Conservation (phyloP, 2,329 filamentous ascomycete species). For the Didymosphaeria variabile region DNA sequence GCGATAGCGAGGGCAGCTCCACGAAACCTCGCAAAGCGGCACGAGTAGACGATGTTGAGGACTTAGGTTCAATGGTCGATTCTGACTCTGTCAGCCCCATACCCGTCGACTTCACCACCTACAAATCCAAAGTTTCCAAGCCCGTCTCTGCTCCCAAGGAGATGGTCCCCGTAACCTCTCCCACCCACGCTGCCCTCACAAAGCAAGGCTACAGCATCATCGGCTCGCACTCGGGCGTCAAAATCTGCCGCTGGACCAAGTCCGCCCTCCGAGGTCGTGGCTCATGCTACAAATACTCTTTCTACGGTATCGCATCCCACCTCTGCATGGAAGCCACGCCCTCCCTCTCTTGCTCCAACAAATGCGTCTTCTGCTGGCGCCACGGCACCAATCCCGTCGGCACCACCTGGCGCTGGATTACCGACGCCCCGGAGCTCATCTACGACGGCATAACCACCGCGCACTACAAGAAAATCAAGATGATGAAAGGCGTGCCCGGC, state of each 20-base stretch:
- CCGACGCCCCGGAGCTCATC: constrained; percentile 89
- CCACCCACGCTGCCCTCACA: constrained; percentile 86
- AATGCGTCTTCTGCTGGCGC: constrained; percentile 99
- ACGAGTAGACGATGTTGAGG: constrained; percentile 81
- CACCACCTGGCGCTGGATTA: constrained; percentile 95
- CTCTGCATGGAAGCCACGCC: constrained; percentile 99
- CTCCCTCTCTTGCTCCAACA: constrained; percentile 94
- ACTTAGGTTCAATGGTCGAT: constrained; percentile 74
- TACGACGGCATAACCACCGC: constrained; percentile 89
- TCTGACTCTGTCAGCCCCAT: constrained; percentile 58
- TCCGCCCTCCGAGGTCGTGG: constrained; percentile 91
- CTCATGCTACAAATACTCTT: constrained; percentile 97
- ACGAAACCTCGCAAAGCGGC: constrained; percentile 39
- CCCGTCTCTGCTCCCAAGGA: constrained; percentile 69
- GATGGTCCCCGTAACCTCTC: constrained; percentile 92
- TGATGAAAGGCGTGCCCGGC: constrained; percentile 92
- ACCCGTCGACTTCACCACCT: constrained; percentile 87
- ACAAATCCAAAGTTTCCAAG: constrained; percentile 63
- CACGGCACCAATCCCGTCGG: constrained; percentile 97
- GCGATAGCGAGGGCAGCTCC: constrained; percentile 44
- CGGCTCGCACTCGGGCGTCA: constrained; percentile 93
- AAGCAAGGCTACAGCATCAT: constrained; percentile 98
- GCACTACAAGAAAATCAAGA: constrained; percentile 98
- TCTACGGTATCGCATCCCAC: constrained; percentile 96
- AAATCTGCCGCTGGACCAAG: constrained; percentile 99